These are phyloP conservation scores for Gossypium trilobum DNA, from an alignment of 441 rosid genomes.

Conservation along the genomic window DNA sequence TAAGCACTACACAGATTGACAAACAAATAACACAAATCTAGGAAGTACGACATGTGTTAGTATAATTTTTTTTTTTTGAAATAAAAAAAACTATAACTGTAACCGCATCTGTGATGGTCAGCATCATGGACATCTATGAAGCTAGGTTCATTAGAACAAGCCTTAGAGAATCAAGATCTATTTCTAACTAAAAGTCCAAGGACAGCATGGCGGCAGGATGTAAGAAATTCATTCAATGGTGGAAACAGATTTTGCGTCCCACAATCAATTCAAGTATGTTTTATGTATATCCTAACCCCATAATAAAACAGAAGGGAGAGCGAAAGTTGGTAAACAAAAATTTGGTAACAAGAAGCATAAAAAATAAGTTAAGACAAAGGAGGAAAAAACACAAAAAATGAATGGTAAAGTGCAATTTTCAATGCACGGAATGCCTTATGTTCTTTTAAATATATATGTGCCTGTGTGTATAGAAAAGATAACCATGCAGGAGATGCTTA, in stretches of 20 bases:
- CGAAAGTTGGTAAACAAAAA: not conserved
- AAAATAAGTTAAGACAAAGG: not conserved
- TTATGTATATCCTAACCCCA: not conserved
- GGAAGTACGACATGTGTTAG: not conserved
- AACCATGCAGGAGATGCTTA: constrained; percentile 23
- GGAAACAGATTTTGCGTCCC: not conserved
- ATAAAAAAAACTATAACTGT: not conserved
- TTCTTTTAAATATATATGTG: not conserved
- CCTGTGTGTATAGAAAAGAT: not conserved
- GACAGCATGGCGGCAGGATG: not conserved
- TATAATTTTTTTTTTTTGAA: not conserved
- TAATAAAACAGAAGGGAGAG: not conserved
- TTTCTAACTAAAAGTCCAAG: not conserved
- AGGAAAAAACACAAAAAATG: not conserved
- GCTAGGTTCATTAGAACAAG: not conserved
- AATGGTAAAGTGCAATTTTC: not conserved
- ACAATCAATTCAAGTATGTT: not conserved
- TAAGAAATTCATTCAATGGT: not conserved
- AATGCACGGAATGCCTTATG: not conserved
- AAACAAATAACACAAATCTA: not conserved
- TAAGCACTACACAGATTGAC: constrained; percentile 19
- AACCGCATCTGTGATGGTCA: not conserved
- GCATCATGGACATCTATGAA: not conserved
- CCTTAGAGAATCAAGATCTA: not conserved
- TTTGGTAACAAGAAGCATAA: constrained; percentile 1